Conservation (phyloP, 2,329 filamentous ascomycete genomes). For the Colletotrichum musicola region DNA sequence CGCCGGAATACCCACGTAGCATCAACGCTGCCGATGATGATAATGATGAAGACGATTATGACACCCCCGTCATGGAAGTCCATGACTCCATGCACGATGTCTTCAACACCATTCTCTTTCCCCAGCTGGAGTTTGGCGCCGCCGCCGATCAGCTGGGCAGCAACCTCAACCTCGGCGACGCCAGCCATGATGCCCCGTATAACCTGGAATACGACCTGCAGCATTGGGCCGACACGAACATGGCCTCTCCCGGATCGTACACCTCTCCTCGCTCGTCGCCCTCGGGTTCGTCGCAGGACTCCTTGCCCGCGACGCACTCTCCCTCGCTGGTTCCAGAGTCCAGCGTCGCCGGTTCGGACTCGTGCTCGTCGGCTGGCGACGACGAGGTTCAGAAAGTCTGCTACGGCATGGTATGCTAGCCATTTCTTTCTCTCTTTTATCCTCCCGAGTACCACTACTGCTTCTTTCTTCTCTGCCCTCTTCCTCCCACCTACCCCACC, state of each 20-base stretch:
- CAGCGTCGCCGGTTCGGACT: constrained; percentile 24
- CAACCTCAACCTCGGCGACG: constrained; percentile 13
- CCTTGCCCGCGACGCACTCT: constrained; percentile 21
- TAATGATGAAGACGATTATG: background rate
- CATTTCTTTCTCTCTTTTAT: background rate
- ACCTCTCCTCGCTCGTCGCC: constrained; percentile 13
- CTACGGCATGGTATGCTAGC: constrained; percentile 45
- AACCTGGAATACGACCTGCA: constrained; percentile 3
- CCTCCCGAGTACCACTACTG: background rate
- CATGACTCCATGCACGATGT: background rate
- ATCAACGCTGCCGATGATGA: background rate
- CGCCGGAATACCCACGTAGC: background rate
- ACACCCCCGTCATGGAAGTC: constrained; percentile 6
- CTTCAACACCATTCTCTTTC: constrained; percentile 3
- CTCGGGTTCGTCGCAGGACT: constrained; percentile 10
- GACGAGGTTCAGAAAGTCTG: constrained; percentile 41
- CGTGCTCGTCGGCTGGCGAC: constrained; percentile 21
- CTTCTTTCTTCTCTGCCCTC: background rate
- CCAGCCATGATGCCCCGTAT: background rate
- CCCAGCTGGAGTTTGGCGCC: background rate
- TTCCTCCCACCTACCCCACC: background rate
- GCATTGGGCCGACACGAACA: constrained; percentile 4
- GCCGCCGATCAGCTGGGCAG: background rate
- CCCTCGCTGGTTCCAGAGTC: constrained; percentile 27
- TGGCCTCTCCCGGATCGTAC: background rate